Conservation (phyloP, 257 asterid genomes). For the Capsicum rhomboideum region DNA sequence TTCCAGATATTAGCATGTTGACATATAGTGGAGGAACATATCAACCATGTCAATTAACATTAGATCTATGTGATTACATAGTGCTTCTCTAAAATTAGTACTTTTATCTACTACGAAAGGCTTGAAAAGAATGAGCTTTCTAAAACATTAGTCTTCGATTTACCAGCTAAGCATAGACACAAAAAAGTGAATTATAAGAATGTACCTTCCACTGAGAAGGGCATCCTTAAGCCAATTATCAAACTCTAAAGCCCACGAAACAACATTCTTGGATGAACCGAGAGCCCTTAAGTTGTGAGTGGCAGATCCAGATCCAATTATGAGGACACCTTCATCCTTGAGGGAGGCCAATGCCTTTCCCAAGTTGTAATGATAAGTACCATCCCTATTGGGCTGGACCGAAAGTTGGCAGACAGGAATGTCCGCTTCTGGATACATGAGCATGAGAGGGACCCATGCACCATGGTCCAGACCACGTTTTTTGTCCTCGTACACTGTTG, state of each 20-base stretch:
- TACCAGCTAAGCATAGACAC: neutral
- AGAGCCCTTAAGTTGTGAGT: constrained; percentile 56
- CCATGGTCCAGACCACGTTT: constrained; percentile 83
- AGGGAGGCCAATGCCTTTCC: constrained; percentile 71
- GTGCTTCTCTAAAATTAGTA: neutral
- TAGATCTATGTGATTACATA: neutral
- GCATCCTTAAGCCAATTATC: constrained; percentile 64
- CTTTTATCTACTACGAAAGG: neutral
- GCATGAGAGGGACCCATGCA: constrained; percentile 91
- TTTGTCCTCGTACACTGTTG: constrained; percentile 43
- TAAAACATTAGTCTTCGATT: neutral
- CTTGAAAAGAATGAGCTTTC: neutral
- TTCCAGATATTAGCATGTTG: neutral
- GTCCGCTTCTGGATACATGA: constrained; percentile 80
- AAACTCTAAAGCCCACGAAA: constrained; percentile 64
- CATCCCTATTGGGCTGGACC: constrained; percentile 53
- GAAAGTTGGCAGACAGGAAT: constrained; percentile 84
- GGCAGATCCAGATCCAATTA: constrained; percentile 79
- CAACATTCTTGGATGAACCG: constrained; percentile 20
- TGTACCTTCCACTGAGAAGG: constrained; percentile 65
- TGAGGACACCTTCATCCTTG: constrained; percentile 68
- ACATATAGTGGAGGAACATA: neutral
- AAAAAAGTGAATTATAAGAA: neutral
- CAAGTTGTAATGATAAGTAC: constrained; percentile 61
- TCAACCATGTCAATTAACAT: no score